Percentiles rank a stretch among this genome's conserved stretches.
phyloP scores from a whole-genome alignment of 495 filamentous ascomycete species.

The Penicillium argentinense region DNA sequence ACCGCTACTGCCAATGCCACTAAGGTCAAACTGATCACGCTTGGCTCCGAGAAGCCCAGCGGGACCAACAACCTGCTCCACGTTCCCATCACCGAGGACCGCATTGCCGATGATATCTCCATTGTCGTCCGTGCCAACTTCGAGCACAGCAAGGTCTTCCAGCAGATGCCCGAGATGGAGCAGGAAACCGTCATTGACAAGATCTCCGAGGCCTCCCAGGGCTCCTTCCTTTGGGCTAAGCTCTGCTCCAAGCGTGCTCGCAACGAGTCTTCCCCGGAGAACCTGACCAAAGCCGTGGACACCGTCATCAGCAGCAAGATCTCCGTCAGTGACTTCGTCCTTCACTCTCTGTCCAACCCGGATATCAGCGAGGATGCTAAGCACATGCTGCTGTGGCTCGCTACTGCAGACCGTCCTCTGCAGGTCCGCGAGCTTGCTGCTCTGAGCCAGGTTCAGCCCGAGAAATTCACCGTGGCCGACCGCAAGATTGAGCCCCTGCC shows the following conservation, averaged over 20 bases:
- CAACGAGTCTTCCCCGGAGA: constrained; percentile 22
- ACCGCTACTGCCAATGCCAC: constrained; percentile 21
- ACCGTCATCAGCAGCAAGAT: constrained; percentile 22
- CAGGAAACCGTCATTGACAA: constrained; percentile 34
- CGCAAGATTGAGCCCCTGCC: constrained; percentile 19
- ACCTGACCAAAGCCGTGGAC: constrained; percentile 24
- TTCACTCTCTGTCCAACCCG: constrained; percentile 16
- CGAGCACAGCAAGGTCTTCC: constrained; percentile 17
- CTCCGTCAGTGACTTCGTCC: constrained; percentile 33
- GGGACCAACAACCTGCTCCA: constrained; percentile 10
- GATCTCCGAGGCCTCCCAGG: constrained; percentile 32
- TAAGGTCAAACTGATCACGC: constrained; percentile 31
- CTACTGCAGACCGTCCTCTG: constrained; percentile 34
- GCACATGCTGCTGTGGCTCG: constrained; percentile 32
- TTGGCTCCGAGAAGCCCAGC: constrained; percentile 29
- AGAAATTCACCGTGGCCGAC: constrained; percentile 29
- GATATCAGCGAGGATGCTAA: constrained; percentile 28
- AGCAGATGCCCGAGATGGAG: constrained; percentile 20
- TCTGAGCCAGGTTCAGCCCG: constrained; percentile 28
- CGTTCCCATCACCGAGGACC: constrained; percentile 19
- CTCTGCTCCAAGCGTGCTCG: constrained; percentile 30
- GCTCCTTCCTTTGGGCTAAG: constrained; percentile 42
- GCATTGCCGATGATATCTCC: constrained; percentile 26
- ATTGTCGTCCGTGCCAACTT: constrained; percentile 24
- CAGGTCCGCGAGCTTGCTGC: constrained; percentile 25